Conservation (phyloP, 78 protist species). For the Diacronema lutheri region DNA sequence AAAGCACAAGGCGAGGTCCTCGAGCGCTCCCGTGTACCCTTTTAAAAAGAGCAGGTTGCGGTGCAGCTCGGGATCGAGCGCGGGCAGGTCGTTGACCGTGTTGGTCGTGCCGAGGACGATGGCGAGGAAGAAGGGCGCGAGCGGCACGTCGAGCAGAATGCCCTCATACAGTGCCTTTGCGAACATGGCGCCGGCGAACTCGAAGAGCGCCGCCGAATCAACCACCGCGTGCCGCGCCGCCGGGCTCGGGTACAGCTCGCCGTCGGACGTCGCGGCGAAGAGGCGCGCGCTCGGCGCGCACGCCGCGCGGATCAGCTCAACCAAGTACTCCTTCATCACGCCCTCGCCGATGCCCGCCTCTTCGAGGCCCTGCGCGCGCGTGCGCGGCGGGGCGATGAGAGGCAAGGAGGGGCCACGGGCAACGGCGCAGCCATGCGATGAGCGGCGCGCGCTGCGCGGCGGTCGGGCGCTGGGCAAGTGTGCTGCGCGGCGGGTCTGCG, state of each 20-base stretch:
- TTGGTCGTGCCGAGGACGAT: slow-evolving; percentile 28
- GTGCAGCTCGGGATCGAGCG: slow-evolving; percentile 32
- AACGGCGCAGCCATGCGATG: too few relatives aligned
- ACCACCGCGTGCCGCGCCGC: not conserved
- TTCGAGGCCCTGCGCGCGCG: not conserved
- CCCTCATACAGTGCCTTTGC: slow-evolving; percentile 63
- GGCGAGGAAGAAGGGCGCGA: slow-evolving; percentile 36
- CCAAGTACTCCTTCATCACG: not conserved
- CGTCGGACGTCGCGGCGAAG: not conserved
- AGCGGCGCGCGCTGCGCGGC: too few relatives aligned
- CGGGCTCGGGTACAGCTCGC: not conserved
- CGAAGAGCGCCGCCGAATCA: not conserved
- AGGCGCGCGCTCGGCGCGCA: not conserved
- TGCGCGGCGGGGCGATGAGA: too few relatives aligned
- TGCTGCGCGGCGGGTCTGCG: too few relatives aligned
- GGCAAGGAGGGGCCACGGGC: too few relatives aligned
- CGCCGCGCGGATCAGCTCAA: not conserved
- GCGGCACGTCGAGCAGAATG: slow-evolving; percentile 50
- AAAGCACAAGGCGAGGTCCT: not conserved
- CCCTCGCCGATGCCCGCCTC: not conserved
- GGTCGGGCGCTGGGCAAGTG: too few relatives aligned
- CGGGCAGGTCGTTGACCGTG: slow-evolving; percentile 25
- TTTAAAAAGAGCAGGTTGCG: not conserved
- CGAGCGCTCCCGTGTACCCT: not conserved
- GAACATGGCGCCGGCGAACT: slow-evolving; percentile 11